phyloP scores from a whole-genome alignment of 192 early-diverging fungal species.

The Backusella sp. region DNA sequence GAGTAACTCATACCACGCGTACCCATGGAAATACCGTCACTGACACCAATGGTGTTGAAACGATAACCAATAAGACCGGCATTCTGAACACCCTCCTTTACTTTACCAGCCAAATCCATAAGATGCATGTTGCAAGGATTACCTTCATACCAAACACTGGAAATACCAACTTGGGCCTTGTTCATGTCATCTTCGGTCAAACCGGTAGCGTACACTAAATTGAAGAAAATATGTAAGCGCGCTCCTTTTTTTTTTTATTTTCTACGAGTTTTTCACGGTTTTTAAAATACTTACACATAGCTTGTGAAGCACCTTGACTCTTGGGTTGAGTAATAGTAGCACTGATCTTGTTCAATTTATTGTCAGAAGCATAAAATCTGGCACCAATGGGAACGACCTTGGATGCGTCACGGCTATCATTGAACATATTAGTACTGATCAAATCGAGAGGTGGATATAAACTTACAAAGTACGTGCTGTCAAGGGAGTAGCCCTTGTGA shows the following conservation, averaged over 20 bases:
- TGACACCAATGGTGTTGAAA: constrained; percentile 99
- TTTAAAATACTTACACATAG: constrained; percentile 74
- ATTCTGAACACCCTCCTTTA: constrained; percentile 91
- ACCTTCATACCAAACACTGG: constrained; percentile 98
- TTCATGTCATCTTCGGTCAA: constrained; percentile 77
- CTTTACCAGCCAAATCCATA: constrained; percentile 77
- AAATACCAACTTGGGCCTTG: constrained; percentile 94
- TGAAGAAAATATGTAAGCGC: constrained; percentile 2
- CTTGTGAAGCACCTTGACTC: constrained; percentile 94
- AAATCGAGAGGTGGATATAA: not conserved
- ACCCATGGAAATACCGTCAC: constrained; percentile 97
- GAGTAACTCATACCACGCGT: constrained; percentile 97
- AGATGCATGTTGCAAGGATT: constrained; percentile 99
- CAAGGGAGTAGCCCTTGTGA: constrained; percentile 15
- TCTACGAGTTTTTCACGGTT: not conserved
- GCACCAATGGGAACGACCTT: constrained; percentile 10
- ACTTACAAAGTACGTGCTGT: constrained; percentile 20
- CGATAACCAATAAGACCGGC: constrained; percentile 92
- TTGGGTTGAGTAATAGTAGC: constrained; percentile 91
- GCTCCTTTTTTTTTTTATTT: not conserved
- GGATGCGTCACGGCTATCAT: not conserved
- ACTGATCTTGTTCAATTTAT: constrained; percentile 80
- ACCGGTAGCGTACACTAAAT: constrained; percentile 93
- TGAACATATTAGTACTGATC: not conserved
- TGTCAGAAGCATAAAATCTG: constrained; percentile 33